Evolutionary conservation across 805 yeast species (phyloP).

Genomic region (Barnettozyma californica): DNA sequence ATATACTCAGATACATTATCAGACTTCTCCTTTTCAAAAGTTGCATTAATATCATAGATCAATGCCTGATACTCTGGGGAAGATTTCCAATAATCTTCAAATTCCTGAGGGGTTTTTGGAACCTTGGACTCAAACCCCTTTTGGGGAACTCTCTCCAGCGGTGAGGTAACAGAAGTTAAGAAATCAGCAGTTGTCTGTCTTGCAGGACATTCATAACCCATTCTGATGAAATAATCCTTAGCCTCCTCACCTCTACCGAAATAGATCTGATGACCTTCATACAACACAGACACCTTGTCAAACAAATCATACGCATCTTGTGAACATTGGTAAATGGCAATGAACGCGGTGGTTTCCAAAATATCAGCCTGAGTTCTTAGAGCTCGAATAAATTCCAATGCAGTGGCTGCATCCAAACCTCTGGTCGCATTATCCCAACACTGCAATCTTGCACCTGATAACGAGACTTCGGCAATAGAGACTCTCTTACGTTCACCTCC

Average conservation of each 20-base stretch:
- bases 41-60: conserved; percentile 35
- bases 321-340: conserved; percentile 67
- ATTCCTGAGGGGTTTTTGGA: conserved; percentile 60
- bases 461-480: conserved; percentile 54
- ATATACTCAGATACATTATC: conserved; percentile 20
- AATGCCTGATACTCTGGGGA: conserved; percentile 43
- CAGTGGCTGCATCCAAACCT: conserved; percentile 57
- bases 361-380: conserved; percentile 44
- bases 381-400: conserved; percentile 47
- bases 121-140: conserved; percentile 46
- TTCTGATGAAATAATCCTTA: conserved; percentile 49
- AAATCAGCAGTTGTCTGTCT: conserved; percentile 71
- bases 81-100: conserved; percentile 51
- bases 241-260: conserved; percentile 57
- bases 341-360: conserved; percentile 46
- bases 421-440: conserved; percentile 56
- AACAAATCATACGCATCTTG: conserved; percentile 60
- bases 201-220: conserved; percentile 62
- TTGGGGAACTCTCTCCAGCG: conserved; percentile 47
- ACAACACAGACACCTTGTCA: conserved; percentile 56
- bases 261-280: conserved; percentile 57
- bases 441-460: conserved; percentile 40
- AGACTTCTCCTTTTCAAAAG: conserved; percentile 9
- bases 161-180: conserved; percentile 64
- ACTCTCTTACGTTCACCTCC: conserved; percentile 73